Conservation (phyloP, 495 filamentous ascomycete species). For the Annulohypoxylon bovei region DNA sequence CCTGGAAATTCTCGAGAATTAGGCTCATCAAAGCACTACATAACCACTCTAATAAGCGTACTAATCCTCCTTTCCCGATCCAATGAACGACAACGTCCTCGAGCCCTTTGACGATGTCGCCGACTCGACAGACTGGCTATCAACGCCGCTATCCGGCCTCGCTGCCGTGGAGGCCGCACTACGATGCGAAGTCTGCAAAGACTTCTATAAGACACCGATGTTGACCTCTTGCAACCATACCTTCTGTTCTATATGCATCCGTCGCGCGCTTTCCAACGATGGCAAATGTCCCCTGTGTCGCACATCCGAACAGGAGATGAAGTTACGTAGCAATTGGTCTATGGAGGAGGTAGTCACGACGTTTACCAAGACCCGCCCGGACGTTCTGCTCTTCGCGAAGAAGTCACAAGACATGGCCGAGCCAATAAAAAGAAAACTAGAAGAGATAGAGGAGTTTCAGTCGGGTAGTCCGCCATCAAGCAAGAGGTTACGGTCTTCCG, state of each 20-base stretch:
- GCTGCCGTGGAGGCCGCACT: conserved; percentile 83
- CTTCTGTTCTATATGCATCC: conserved; percentile 96
- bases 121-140: conserved; percentile 93
- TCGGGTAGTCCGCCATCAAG: conserved; percentile 38
- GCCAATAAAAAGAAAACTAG: conserved; percentile 61
- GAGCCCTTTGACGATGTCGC: conserved; percentile 66
- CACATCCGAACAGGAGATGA: conserved; percentile 77
- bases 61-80: neutral
- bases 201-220: conserved; percentile 93
- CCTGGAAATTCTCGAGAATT: neutral
- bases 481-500: conserved; percentile 59
- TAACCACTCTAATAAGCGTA: neutral
- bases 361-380: conserved; percentile 72
- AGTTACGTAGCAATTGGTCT: conserved; percentile 82
- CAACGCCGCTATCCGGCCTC: conserved; percentile 78
- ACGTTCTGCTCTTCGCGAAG: conserved; percentile 69
- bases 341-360: conserved; percentile 85
- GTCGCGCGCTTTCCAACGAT: conserved; percentile 79
- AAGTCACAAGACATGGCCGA: conserved; percentile 43
- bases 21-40: neutral
- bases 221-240: conserved; percentile 95
- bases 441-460: conserved; percentile 45
- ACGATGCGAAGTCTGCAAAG: conserved; percentile 97
- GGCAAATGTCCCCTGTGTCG: conserved; percentile 89
- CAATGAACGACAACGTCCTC: conserved; percentile 31